A percentile compares a stretch with the other conserved stretches of the same genome.
Conservation (phyloP, 768 basidiomycete genomes). For the Pleurotus platypus region DNA sequence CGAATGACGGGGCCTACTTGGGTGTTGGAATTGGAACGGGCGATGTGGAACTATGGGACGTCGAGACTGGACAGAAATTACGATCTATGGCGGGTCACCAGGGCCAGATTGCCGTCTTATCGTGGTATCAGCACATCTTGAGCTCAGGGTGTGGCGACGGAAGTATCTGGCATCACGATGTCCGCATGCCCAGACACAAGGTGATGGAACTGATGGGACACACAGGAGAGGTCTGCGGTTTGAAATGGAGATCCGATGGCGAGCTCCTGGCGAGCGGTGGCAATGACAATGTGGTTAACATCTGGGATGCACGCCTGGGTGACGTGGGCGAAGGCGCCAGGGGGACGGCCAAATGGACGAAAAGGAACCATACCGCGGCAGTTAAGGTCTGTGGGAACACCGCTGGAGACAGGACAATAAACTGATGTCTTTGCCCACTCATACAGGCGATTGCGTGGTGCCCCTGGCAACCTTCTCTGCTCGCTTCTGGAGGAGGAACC, state of each 20-base stretch:
- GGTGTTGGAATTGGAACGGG: constrained; percentile 80
- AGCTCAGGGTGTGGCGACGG: constrained; percentile 91
- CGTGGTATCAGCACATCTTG: constrained; percentile 86
- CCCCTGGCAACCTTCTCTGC: constrained; percentile 89
- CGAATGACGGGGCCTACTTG: constrained; percentile 76
- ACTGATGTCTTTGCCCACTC: too few species aligned
- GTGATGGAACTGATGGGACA: constrained; percentile 90
- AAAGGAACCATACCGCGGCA: constrained; percentile 87
- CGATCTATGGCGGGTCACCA: constrained; percentile 91
- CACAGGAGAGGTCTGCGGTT: constrained; percentile 87
- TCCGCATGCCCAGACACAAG: constrained; percentile 82
- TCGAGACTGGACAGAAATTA: constrained; percentile 71
- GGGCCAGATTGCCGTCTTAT: constrained; percentile 77
- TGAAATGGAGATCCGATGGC: constrained; percentile 87
- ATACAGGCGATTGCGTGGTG: constrained; percentile 93
- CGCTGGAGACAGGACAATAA: too few species aligned
- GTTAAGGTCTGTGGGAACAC: constrained; percentile 47
- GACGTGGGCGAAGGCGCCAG: constrained; percentile 48
- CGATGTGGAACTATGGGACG: constrained; percentile 94
- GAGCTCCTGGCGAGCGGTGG: constrained; percentile 92
- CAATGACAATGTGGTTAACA: constrained; percentile 97
- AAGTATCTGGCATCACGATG: constrained; percentile 96
- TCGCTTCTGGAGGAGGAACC: constrained; percentile 93
- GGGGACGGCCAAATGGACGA: constrained; percentile 79
- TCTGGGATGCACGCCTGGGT: constrained; percentile 87